These are phyloP conservation scores for Auriscalpium orientale DNA, from an alignment of 768 basidiomycete species.

Conservation along the genomic window DNA sequence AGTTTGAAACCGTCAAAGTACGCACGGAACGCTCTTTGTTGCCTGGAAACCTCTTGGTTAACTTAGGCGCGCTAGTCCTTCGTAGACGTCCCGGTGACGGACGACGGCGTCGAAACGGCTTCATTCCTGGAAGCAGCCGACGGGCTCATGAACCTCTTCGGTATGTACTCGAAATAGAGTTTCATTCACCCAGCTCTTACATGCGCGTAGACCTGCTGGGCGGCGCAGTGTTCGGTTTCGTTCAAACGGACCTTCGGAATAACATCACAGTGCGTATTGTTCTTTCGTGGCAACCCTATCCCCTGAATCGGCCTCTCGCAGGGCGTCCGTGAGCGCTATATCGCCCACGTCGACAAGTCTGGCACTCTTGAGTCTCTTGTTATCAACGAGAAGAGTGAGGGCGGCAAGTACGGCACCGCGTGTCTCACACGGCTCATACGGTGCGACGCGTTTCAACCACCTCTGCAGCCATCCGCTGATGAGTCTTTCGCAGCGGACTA, in stretches of 20 bases:
- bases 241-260: conserved; percentile 60
- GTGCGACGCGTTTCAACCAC: conserved; percentile 29
- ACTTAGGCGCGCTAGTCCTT: conserved; percentile 54
- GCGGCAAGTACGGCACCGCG: conserved; percentile 42
- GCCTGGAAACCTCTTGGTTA: not conserved
- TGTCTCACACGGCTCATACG: conserved; percentile 61
- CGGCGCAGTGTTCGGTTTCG: conserved; percentile 62
- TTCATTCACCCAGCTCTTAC: not conserved
- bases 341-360: conserved; percentile 35
- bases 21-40: not conserved
- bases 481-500: conserved; percentile 41
- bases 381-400: conserved; percentile 36
- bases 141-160: conserved; percentile 70
- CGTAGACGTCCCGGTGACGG: conserved; percentile 71
- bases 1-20: conserved; percentile 67
- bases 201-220: conserved; percentile 52
- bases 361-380: conserved; percentile 57
- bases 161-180: conserved; percentile 29
- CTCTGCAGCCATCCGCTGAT: conserved; percentile 5
- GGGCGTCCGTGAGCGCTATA: conserved; percentile 59
- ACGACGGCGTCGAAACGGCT: conserved; percentile 69
- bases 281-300: not conserved
- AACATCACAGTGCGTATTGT: conserved; percentile 53
- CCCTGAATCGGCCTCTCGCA: conserved; percentile 19
- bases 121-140: conserved; percentile 85